phyloP scores from a whole-genome alignment of 352 stramenopile genomes.

The Thalassiosira delicatula region DNA sequence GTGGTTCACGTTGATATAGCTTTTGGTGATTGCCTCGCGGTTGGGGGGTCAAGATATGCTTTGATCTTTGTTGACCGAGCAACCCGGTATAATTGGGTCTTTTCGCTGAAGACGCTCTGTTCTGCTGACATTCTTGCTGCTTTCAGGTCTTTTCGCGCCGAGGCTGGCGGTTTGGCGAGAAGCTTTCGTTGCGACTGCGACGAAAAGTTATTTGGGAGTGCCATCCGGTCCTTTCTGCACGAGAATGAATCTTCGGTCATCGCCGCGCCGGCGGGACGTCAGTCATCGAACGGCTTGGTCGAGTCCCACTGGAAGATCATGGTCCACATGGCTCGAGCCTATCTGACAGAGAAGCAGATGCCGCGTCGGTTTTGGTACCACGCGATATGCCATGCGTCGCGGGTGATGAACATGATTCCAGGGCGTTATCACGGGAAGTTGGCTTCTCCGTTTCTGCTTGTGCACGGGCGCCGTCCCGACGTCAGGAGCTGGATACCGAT shows the following conservation, averaged over 20 bases:
- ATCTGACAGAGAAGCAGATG: conserved; percentile 43
- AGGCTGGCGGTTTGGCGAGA: conserved; percentile 21
- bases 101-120: conserved; percentile 9
- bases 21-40: conserved; percentile 27
- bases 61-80: conserved; percentile 36
- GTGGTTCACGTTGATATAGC: conserved; percentile 36
- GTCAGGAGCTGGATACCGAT: conserved; percentile 6
- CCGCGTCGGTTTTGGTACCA: conserved; percentile 29
- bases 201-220: conserved; percentile 22
- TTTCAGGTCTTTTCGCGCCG: conserved; percentile 16
- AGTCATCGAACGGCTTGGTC: conserved; percentile 41
- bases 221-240: not conserved
- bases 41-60: conserved; percentile 18
- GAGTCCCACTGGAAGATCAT: conserved; percentile 37
- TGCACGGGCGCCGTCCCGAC: conserved; percentile 9
- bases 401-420: conserved; percentile 34
- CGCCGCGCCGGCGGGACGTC: conserved; percentile 17
- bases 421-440: not conserved
- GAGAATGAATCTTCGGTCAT: conserved; percentile 14
- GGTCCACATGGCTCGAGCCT: conserved; percentile 24
- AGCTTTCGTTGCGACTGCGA: conserved; percentile 39
- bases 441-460: conserved; percentile 17
- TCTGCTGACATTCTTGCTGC: not conserved
- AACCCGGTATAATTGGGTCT: conserved; percentile 34
- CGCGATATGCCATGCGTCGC: conserved; percentile 11